These are phyloP conservation scores for Aspergillus bertholletiae DNA, from an alignment of 495 filamentous ascomycete genomes.

Conservation along the genomic window DNA sequence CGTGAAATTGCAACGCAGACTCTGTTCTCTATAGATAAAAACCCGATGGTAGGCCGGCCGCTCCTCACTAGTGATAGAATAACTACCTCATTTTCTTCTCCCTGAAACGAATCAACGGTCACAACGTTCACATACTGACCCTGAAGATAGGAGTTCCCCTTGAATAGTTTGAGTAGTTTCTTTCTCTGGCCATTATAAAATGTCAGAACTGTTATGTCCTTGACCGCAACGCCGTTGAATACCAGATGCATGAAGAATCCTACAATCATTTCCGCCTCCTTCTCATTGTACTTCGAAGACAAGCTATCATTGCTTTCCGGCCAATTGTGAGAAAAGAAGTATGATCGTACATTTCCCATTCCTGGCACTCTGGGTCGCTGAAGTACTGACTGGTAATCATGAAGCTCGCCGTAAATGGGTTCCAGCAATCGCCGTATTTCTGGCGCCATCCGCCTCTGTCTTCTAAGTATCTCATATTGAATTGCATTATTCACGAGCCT, in stretches of 20 bases:
- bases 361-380: conserved; percentile 64
- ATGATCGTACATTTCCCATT: conserved; percentile 69
- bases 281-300: conserved; percentile 65
- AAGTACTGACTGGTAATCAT: conserved; percentile 67
- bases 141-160: conserved; percentile 45
- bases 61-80: conserved; percentile 82
- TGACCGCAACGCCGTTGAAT: conserved; percentile 54
- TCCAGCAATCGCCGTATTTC: conserved; percentile 61
- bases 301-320: conserved; percentile 62
- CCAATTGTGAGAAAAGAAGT: conserved; percentile 71
- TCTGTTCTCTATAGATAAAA: conserved; percentile 70
- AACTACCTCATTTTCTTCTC: conserved; percentile 88
- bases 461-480: conserved; percentile 54
- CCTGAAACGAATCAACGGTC: conserved; percentile 92
- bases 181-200: conserved; percentile 89
- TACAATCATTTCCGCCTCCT: conserved; percentile 76
- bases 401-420: conserved; percentile 63
- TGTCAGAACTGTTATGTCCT: conserved; percentile 78
- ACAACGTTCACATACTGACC: conserved; percentile 58
- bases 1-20: conserved; percentile 87
- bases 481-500: conserved; percentile 69
- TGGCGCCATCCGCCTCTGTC: conserved; percentile 70
- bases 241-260: conserved; percentile 70
- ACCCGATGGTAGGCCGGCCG: conserved; percentile 60
- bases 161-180: conserved; percentile 52